Base-by-base conservation (phyloP, 176 grass and related monocot species). In the Elymus sibiricus region DNA sequence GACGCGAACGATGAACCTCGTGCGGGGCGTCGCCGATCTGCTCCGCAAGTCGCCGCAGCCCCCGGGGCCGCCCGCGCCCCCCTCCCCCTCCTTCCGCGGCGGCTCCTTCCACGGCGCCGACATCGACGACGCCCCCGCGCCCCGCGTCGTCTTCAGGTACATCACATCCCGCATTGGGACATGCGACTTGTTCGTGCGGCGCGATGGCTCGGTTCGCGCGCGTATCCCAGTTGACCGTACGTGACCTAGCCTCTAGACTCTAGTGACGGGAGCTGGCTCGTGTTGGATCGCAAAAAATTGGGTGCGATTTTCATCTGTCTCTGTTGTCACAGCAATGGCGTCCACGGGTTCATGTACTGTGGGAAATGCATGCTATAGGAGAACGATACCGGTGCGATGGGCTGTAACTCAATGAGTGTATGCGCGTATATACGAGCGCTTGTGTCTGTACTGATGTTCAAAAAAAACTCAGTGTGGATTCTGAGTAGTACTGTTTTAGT, bases 11-110 rank as follows among this genome's bases (percentile, higher is more conserved):
- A 98, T 95, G 95, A 98, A 98, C 77, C 90, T 98, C 40, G 89
- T 98, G 21, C 84, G 92, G 44, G 95, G 93, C 27, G 95, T 97
- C 64, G 95, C 92, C 42, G 95, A 97, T 67, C 90, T 94, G 61
- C 92, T 98, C 89, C 86, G 89, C 77, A 98, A 90, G 86, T 91
- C 93, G 44, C 87, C 93, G 47, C 63, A 79, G 7, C 56, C 84
- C 6, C 67, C 68, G 22, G 83, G 40, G 68, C 31, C 9, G 31
- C 27, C 81, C 38, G 28, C 28, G 38, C 84, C 82, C 11, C 40
- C 27, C 58, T 32, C 63, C 68, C 49, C 38, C 72, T 72, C 64
- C 80, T 43, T 73, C 75, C 65, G 74, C 47, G 74, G 81, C 66
- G 56, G 70, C 72, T 34, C 28, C 53, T 79, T 79, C 69, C 64